Conservation (phyloP, 768 basidiomycete genomes). For the Lactifluus piperatus region DNA sequence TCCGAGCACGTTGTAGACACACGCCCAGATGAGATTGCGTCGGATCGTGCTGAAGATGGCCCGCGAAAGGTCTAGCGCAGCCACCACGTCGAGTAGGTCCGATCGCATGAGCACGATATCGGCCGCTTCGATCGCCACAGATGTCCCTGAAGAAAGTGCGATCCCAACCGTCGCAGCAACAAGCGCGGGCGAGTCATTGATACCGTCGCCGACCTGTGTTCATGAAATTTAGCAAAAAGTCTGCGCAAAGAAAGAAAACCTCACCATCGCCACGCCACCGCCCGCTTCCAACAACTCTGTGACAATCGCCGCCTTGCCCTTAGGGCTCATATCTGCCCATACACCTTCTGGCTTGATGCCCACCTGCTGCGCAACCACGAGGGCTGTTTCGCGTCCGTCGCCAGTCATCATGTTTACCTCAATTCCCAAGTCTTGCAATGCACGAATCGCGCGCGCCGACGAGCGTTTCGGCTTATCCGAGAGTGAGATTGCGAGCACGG, state of each 20-base stretch:
- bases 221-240: background rate
- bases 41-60: slow-evolving; percentile 85
- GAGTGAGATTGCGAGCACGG: slow-evolving; percentile 75
- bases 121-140: slow-evolving; percentile 96
- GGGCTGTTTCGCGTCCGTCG: slow-evolving; percentile 76
- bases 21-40: slow-evolving; percentile 94
- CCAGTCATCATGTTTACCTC: slow-evolving; percentile 93
- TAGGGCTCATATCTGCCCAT: slow-evolving; percentile 89
- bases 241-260: slow-evolving; percentile 19
- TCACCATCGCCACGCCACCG: slow-evolving; percentile 84
- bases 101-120: slow-evolving; percentile 98
- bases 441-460: slow-evolving; percentile 71
- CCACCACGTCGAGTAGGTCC: slow-evolving; percentile 94
- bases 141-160: slow-evolving; percentile 91
- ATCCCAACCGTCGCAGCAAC: slow-evolving; percentile 95
- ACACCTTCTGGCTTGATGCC: slow-evolving; percentile 80
- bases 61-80: slow-evolving; percentile 85
- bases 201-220: slow-evolving; percentile 88
- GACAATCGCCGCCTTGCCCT: slow-evolving; percentile 86
- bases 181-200: slow-evolving; percentile 97
- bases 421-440: slow-evolving; percentile 83
- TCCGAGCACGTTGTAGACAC: slow-evolving; percentile 85
- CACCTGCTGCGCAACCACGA: slow-evolving; percentile 83
- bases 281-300: slow-evolving; percentile 68
- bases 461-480: slow-evolving; percentile 84